Conservation (phyloP, 2,329 filamentous ascomycete species). For the Trichoderma sp. region DNA sequence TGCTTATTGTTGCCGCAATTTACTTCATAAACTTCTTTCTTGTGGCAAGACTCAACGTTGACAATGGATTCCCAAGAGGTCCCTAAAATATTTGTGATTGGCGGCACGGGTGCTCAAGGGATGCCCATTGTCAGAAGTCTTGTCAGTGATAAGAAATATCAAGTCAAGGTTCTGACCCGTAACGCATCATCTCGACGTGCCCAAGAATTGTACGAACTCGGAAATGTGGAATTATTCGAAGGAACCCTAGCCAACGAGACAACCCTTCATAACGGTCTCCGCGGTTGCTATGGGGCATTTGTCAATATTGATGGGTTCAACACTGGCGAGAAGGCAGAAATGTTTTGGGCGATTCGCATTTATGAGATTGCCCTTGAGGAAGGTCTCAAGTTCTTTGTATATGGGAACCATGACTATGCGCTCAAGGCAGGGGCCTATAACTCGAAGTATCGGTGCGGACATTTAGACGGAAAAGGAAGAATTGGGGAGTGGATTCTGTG, state of each 20-base stretch:
- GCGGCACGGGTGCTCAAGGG: background rate
- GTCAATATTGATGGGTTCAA: background rate
- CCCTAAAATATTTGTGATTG: background rate
- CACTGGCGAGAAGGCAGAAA: background rate
- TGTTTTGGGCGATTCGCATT: background rate
- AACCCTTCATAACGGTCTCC: background rate
- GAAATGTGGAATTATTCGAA: background rate
- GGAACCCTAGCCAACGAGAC: background rate
- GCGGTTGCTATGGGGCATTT: background rate
- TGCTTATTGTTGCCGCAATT: background rate
- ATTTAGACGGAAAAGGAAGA: too few species aligned
- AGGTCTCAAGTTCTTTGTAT: background rate
- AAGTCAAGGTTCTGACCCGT: background rate
- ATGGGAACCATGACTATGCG: background rate
- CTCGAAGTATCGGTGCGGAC: too few species aligned
- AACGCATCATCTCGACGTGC: background rate
- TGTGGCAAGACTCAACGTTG: background rate
- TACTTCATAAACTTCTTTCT: background rate
- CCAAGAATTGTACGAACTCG: background rate
- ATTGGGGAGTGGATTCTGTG: too few species aligned
- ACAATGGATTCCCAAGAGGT: background rate
- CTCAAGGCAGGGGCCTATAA: background rate
- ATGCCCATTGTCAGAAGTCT: background rate
- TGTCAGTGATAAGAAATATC: background rate
- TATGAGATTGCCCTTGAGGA: background rate